Evolutionary conservation across 345 rosid species (phyloP).

Genomic region (Eucalyptus polyanthemos): DNA sequence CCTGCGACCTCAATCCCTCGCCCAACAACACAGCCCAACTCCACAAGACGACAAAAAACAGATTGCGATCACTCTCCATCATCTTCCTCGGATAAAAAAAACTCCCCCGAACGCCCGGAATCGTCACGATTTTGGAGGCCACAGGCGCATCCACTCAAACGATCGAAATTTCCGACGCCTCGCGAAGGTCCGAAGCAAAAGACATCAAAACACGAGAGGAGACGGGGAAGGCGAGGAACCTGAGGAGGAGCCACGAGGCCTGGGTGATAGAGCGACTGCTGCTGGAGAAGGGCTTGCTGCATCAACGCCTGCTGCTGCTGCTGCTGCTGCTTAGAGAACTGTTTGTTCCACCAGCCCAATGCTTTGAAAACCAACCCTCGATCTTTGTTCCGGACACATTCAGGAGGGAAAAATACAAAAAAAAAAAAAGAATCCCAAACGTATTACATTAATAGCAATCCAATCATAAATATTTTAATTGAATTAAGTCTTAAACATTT

Average conservation of each 20-base stretch:
- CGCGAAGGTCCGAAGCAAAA: neutral
- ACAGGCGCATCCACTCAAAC: neutral
- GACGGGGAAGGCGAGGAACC: neutral
- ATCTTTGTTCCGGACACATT: no score
- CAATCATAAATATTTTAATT: no score
- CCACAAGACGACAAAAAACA: neutral
- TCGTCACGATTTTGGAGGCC: neutral
- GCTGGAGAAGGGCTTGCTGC: constrained; percentile 86
- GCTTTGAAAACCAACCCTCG: no score
- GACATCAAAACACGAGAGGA: no score
- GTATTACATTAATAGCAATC: no score
- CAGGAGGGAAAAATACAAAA: no score
- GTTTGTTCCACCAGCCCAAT: neutral
- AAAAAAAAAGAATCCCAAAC: no score
- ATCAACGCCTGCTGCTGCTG: constrained; percentile 75
- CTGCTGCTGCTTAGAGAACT: neutral
- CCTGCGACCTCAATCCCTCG: no score
- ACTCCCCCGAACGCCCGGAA: neutral
- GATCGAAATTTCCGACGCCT: no score
- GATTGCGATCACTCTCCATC: neutral
- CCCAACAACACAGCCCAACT: neutral
- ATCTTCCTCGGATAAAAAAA: neutral
- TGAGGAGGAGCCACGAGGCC: constrained; percentile 60
- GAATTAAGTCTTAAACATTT: no score
- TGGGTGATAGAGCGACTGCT: constrained; percentile 81